Base-by-base conservation (phyloP, 2,329 filamentous ascomycete genomes). In the Colletotrichum shisoi region DNA sequence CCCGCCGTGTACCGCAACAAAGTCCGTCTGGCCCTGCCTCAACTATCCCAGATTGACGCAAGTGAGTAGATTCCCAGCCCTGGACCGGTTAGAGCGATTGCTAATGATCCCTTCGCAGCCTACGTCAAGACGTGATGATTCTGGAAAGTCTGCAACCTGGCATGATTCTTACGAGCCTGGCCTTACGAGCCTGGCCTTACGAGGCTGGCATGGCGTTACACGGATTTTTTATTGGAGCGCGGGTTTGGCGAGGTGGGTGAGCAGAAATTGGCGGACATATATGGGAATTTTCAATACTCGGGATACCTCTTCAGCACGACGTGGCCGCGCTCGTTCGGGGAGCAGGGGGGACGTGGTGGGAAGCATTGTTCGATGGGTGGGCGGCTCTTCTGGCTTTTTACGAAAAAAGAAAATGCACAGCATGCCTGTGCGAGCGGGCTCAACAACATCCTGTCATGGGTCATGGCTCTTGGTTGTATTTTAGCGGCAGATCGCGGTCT, bases 1-100 rank as follows among this genome's bases (percentile, higher is more conserved):
- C 91, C 91, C n/a, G 91, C 92, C 1, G 79, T 97, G 69, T 99
- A 99, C 79, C 84, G 95, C 74, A 98, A 97, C 80, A 99, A 99
- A 80, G 88, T 99, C 49, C 86, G 90, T 67, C 80, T 99, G 77
- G 91, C 93, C 40, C 79, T 99, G 78, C 95, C 95, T 64, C 91
- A 95, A 77, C 82, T 99, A 59, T 87, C 87, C 76, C 94, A 99
- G 82, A 97, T 99, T 76, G 95, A 99, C 86, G 95, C 95, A 67
- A 96, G 94, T 97, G 84, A 88, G 93, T 92, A 4, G 31, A n/a
- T 34, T 27, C 24, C 7, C 19, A 19, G 12, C 9, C 19, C 24
- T 12, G 8, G 24, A 19, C 5, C 2, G 37, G 4, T 31, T 5
- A 13, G 34, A 52, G 11, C 13, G 19, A 4, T 40, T 46, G 51